Conservation (phyloP, 129 eudicot species). For the Glebionis coronaria region DNA sequence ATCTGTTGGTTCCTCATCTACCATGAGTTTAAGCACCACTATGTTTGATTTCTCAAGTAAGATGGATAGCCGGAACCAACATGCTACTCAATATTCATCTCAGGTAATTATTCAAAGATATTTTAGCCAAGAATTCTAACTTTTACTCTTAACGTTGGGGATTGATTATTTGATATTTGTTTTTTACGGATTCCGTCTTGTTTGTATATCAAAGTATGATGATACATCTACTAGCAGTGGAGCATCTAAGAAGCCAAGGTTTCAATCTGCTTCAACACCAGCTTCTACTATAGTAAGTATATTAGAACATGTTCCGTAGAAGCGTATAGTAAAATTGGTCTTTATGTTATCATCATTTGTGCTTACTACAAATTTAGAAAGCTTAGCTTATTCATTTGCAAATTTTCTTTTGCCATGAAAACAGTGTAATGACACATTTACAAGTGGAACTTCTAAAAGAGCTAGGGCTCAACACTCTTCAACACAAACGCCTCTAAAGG, state of each 20-base stretch:
- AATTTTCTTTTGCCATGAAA: constrained; percentile 18
- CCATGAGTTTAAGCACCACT: constrained; percentile 35
- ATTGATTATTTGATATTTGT: not conserved
- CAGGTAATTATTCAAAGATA: constrained; percentile 33
- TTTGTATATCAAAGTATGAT: constrained; percentile 32
- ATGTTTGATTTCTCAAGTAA: constrained; percentile 45
- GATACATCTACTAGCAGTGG: constrained; percentile 36
- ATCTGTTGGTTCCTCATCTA: constrained; percentile 40
- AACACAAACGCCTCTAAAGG: constrained; percentile 79
- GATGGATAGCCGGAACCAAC: constrained; percentile 28
- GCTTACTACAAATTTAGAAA: constrained; percentile 12
- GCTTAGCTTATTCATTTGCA: constrained; percentile 13
- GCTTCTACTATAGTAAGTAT: constrained; percentile 29
- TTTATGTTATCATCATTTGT: constrained; percentile 1
- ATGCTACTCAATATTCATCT: constrained; percentile 38
- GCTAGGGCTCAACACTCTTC: constrained; percentile 68
- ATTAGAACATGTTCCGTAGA: not conserved
- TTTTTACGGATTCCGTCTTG: not conserved
- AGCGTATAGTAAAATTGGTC: not conserved
- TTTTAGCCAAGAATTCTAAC: constrained; percentile 10
- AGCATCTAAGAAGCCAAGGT: constrained; percentile 31
- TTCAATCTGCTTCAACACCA: constrained; percentile 29
- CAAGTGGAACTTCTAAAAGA: constrained; percentile 65
- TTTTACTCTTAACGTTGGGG: not conserved
- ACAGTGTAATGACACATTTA: constrained; percentile 57